These are phyloP conservation scores for Trametes sp. DNA, from an alignment of 1,284 basidiomycete species.

Conservation along the genomic window DNA sequence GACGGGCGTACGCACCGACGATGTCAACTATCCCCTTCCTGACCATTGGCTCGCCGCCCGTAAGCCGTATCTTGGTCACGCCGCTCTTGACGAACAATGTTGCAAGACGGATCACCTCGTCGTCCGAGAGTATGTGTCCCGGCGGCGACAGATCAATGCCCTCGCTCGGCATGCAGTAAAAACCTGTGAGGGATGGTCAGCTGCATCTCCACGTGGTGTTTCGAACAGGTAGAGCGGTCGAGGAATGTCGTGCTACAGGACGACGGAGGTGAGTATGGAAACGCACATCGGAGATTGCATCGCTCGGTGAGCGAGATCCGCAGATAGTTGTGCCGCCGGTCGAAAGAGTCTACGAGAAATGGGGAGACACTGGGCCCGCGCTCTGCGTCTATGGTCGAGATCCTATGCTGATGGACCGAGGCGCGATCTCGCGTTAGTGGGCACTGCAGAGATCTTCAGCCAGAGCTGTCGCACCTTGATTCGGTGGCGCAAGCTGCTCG, in stretches of 20 bases:
- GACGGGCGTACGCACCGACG: slow-evolving; percentile 56
- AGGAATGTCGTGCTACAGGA: background rate
- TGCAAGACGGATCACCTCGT: slow-evolving; percentile 80
- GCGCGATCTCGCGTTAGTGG: background rate
- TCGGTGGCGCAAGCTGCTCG: slow-evolving; percentile 22
- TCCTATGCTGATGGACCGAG: slow-evolving; percentile 39
- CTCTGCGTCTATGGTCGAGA: slow-evolving; percentile 59
- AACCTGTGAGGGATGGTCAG: slow-evolving; percentile 55
- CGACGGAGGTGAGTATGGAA: background rate
- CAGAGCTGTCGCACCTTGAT: slow-evolving; percentile 23
- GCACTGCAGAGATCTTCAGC: background rate
- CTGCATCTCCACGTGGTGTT: slow-evolving; percentile 22
- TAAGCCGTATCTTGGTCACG: slow-evolving; percentile 87
- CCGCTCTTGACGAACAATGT: slow-evolving; percentile 83
- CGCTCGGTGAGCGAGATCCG: slow-evolving; percentile 87
- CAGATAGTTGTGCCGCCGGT: slow-evolving; percentile 81
- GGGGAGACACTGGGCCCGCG: slow-evolving; percentile 52
- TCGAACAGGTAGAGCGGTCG: slow-evolving; percentile 12
- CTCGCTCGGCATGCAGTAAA: slow-evolving; percentile 91
- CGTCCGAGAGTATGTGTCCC: slow-evolving; percentile 74
- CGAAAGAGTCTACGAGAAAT: slow-evolving; percentile 71
- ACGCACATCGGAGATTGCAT: slow-evolving; percentile 86
- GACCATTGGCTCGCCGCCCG: slow-evolving; percentile 90
- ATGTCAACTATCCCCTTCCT: slow-evolving; percentile 81
- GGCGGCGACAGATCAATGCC: slow-evolving; percentile 81